phyloP scores from a whole-genome alignment of 2,329 filamentous ascomycete species.

The Metarhizium robertsii region DNA sequence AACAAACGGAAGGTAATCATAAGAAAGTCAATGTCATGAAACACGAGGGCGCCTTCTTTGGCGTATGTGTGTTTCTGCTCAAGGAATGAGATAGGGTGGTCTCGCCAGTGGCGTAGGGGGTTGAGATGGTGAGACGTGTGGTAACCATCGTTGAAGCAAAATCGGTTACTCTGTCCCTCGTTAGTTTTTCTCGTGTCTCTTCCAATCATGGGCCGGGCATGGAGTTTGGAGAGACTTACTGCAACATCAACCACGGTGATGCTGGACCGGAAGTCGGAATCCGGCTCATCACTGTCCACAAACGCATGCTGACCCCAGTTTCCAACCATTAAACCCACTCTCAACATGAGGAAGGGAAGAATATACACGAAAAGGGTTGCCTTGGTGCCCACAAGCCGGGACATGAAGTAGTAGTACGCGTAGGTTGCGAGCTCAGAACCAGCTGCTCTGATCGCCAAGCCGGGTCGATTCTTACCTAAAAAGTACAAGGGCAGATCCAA shows the following conservation, averaged over 20 bases:
- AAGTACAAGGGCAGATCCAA: conserved; percentile 69
- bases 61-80: conserved; percentile 59
- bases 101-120: conserved; percentile 70
- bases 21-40: conserved; percentile 73
- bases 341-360: conserved; percentile 56
- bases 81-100: conserved; percentile 67
- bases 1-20: conserved; percentile 63
- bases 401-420: conserved; percentile 33
- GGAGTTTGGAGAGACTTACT: conserved; percentile 35
- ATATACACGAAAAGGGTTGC: conserved; percentile 20
- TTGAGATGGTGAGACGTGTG: conserved; percentile 76
- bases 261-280: conserved; percentile 70
- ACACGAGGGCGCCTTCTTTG: conserved; percentile 60
- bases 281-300: conserved; percentile 64
- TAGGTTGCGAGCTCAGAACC: conserved; percentile 55
- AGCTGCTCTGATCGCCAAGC: conserved; percentile 43
- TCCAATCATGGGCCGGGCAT: too few relatives aligned
- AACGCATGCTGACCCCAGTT: conserved; percentile 83
- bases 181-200: neutral
- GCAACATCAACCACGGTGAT: conserved; percentile 72
- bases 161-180: conserved; percentile 58
- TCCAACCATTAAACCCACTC: conserved; percentile 67
- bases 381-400: conserved; percentile 23
- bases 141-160: conserved; percentile 77
- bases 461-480: conserved; percentile 47